Base-by-base conservation (phyloP, 164 flowering plant species). In the Hamamelis virginiana region DNA sequence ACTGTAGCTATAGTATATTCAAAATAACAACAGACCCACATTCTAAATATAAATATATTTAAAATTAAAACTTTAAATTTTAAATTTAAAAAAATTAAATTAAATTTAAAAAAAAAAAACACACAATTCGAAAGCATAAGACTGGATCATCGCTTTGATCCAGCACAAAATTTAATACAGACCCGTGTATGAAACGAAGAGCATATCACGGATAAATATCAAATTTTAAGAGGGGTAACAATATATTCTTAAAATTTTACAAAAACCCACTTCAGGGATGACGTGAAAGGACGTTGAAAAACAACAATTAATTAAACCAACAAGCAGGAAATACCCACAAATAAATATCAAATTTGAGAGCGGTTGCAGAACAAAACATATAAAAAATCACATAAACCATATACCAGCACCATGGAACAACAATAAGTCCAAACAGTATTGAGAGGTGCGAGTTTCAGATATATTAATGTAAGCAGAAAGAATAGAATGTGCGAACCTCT, bases 401-500 rank as follows among this genome's bases (percentile, higher is more conserved):
- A 21, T 5, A 8, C 59, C 22, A 15, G 14, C 9, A 13, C 43
- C 28, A 22, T 10, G 1, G 23, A 48, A 59, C 18, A 48, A 23
- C 23, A 9, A 33, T 33, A 6, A 33, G 41, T 33, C 41, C 41
- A 33, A 50, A 15, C 19, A 50, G 16, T 15, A 50, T 0, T 0
- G 18, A 50, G 53, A 12, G 8, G 5, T 12, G 15, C 18, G n/a
- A 50, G n/a, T 15, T 50, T 50, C 53, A 50, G 53, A 14, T 6
- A 33, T 33, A 33, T 6, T 33, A n/a, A 6, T 33, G 41, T 6
- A 33, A 33, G 6, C 4, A 2, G 41, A 2, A 33, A 33, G 41
- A 33, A 33, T 33, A 33, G 41, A 33, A 33, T 33, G 2, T 33
- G 41, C 38, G 21, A 51, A 87, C 94, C 91, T 87, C 53, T 64